Percentiles rank a stretch among this genome's conserved stretches.
These are phyloP conservation scores for Paramecium bursaria DNA, from an alignment of 73 alveolate genomes.

Conservation along the genomic window DNA sequence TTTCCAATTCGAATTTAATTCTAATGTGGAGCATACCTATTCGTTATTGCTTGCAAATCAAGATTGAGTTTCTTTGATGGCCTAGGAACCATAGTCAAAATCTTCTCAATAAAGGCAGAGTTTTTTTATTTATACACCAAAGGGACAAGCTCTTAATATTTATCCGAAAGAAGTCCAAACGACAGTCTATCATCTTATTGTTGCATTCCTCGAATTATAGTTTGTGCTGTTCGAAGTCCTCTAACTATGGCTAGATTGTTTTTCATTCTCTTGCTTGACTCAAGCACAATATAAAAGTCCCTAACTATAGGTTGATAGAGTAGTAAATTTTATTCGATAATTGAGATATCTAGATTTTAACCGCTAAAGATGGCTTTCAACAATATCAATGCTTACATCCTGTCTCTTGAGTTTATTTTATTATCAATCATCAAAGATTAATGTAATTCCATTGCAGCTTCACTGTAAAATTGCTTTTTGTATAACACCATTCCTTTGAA, in stretches of 20 bases:
- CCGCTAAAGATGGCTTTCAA: slow-evolving; percentile 18
- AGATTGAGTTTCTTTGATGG: neutral
- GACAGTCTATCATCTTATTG: slow-evolving; percentile 19
- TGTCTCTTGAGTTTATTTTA: slow-evolving; percentile 32
- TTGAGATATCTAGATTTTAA: neutral
- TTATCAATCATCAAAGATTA: neutral
- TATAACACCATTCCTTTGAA: neutral
- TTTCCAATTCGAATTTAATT: slow-evolving; percentile 26
- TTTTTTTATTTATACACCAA: neutral
- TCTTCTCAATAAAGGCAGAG: slow-evolving; percentile 16
- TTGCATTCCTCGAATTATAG: neutral
- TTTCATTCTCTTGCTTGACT: slow-evolving; percentile 3
- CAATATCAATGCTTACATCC: slow-evolving; percentile 16
- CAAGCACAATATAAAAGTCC: slow-evolving; percentile 8
- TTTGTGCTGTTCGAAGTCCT: slow-evolving; percentile 26
- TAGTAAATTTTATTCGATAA: neutral
- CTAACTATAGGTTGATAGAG: slow-evolving; percentile 14
- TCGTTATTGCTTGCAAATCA: neutral
- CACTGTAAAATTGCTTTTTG: neutral
- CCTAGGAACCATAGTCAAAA: slow-evolving; percentile 4
- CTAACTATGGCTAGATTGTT: slow-evolving; percentile 12
- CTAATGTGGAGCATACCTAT: slow-evolving; percentile 11
- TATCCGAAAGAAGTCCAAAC: neutral
- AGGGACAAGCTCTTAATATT: slow-evolving; percentile 5
- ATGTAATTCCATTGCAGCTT: neutral